Evolutionary conservation across 1,284 basidiomycete species (phyloP).

Genomic region (Trichosporon asahii): DNA sequence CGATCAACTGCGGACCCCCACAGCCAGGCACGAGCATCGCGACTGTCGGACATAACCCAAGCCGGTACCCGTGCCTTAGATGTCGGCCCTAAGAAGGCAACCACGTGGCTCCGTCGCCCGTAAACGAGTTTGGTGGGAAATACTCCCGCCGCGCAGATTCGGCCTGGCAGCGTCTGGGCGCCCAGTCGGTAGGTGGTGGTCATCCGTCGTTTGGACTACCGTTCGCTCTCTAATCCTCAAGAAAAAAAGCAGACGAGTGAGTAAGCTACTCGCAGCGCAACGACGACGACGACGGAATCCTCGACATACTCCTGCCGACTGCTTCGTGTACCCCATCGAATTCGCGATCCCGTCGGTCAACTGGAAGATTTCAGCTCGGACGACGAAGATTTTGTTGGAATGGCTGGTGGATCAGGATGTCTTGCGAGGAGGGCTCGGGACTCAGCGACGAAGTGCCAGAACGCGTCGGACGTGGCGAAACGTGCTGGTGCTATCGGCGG

Average conservation of each 20-base stretch:
- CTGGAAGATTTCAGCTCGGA: neutral
- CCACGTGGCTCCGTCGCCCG: too few species aligned
- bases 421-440: neutral
- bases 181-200: neutral
- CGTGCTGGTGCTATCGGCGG: neutral
- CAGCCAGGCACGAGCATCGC: too few species aligned
- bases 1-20: too few species aligned
- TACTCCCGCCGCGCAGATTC: neutral
- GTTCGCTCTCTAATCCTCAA: slow-evolving; percentile 20
- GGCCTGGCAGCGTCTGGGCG: neutral
- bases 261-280: slow-evolving; percentile 13
- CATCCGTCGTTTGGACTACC: slow-evolving; percentile 12
- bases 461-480: neutral
- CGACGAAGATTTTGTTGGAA: neutral
- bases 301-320: neutral
- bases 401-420: neutral
- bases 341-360: neutral
- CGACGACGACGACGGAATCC: slow-evolving; percentile 1
- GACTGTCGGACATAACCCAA: too few species aligned
- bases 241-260: slow-evolving; percentile 26
- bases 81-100: too few species aligned
- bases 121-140: too few species aligned
- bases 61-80: too few species aligned
- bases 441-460: neutral
- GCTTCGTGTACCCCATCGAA: neutral